Conservation (phyloP, 306 rosid genomes). For the Casuarina glauca region DNA sequence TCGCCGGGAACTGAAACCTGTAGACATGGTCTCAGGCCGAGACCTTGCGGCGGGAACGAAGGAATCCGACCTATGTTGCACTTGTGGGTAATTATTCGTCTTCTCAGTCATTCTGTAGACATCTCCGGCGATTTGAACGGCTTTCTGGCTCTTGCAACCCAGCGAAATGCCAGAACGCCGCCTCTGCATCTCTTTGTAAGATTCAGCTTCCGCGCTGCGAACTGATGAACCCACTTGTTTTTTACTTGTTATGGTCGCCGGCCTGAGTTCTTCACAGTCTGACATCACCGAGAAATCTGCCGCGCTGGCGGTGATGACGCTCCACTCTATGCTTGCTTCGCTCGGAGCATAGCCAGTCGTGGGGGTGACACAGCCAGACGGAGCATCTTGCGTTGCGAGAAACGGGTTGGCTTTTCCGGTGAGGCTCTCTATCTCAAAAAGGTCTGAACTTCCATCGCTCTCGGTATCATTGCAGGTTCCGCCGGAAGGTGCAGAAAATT, state of each 20-base stretch:
- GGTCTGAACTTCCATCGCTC: conserved; percentile 95
- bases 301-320: conserved; percentile 87
- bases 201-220: conserved; percentile 34
- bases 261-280: conserved; percentile 65
- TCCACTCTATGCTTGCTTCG: conserved; percentile 96
- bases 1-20: conserved; percentile 44
- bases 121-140: conserved; percentile 68
- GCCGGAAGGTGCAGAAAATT: conserved; percentile 29
- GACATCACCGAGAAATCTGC: conserved; percentile 68
- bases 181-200: conserved; percentile 38
- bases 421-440: conserved; percentile 83
- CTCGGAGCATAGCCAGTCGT: conserved; percentile 85
- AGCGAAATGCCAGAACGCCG: conserved; percentile 38
- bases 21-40: conserved; percentile 50
- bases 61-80: conserved; percentile 35
- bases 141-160: conserved; percentile 80
- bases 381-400: conserved; percentile 43
- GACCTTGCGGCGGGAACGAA: conserved; percentile 43
- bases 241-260: conserved; percentile 47
- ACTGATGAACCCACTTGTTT: conserved; percentile 21
- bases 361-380: conserved; percentile 60
- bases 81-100: conserved; percentile 22
- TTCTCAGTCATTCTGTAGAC: conserved; percentile 45
- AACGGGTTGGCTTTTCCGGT: conserved; percentile 51
- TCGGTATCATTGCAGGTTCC: conserved; percentile 52